Percentiles rank a stretch among this genome's conserved stretches.
Evolutionary conservation across 441 rosid species (phyloP).

Genomic region (California macrophylla): DNA sequence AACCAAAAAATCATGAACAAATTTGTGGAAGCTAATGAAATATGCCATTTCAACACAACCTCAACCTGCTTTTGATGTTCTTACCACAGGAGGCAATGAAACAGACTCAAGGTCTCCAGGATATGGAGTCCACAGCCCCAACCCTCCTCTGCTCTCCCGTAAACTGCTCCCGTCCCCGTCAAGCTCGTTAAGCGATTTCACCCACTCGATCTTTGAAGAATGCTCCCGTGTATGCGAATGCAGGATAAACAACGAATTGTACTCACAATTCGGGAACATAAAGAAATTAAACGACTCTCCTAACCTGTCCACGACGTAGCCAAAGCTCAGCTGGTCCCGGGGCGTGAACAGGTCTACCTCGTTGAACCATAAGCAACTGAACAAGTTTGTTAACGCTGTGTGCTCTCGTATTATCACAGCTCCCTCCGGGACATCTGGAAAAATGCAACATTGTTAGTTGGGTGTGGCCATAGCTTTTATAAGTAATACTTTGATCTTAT

Average conservation of each 20-base stretch:
- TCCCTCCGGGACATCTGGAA: conserved; percentile 97
- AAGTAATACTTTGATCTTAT: too few species aligned
- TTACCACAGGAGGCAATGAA: conserved; percentile 49
- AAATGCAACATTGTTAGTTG: too few species aligned
- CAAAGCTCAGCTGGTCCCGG: conserved; percentile 90
- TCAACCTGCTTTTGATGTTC: conserved; percentile 93
- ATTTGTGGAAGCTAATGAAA: background rate
- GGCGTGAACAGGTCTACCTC: conserved; percentile 89
- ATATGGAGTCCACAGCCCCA: conserved; percentile 93
- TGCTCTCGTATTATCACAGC: conserved; percentile 82
- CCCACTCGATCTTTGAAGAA: conserved; percentile 94
- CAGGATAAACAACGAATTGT: conserved; percentile 69
- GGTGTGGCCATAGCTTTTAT: too few species aligned
- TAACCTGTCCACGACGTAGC: conserved; percentile 70
- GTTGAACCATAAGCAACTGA: conserved; percentile 94
- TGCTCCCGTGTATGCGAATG: conserved; percentile 89
- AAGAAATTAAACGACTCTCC: conserved; percentile 53
- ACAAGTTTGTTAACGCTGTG: conserved; percentile 63
- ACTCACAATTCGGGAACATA: conserved; percentile 92
- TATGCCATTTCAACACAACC: background rate
- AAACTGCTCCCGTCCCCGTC: conserved; percentile 65
- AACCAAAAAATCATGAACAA: background rate
- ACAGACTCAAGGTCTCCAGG: conserved; percentile 70
- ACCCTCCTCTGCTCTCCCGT: conserved; percentile 84
- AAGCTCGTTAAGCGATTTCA: conserved; percentile 57